Percentiles rank a stretch among this genome's conserved stretches.
Conservation (phyloP, 177 flowering plant species). For the Vitis hybrid region DNA sequence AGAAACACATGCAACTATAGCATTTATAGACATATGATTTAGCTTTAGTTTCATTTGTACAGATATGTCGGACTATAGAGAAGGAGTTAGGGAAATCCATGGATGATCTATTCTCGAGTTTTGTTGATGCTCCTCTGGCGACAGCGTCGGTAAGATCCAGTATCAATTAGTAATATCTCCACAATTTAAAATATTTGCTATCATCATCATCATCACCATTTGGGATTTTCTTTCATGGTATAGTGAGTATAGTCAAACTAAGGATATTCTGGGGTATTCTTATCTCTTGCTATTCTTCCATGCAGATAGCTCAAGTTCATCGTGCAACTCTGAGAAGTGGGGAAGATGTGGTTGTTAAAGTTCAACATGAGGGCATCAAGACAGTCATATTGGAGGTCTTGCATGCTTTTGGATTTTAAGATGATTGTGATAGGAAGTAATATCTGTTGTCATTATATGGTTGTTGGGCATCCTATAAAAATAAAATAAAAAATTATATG, state of each 20-base stretch:
- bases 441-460: slow-evolving; percentile 10
- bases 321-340: slow-evolving; percentile 81
- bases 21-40: slow-evolving; percentile 1
- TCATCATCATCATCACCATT: background rate
- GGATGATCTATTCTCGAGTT: slow-evolving; percentile 61
- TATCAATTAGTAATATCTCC: background rate
- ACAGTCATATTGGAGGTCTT: slow-evolving; percentile 81
- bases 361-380: slow-evolving; percentile 92
- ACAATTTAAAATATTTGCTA: background rate
- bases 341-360: slow-evolving; percentile 88
- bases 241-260: background rate
- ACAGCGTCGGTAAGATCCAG: slow-evolving; percentile 86
- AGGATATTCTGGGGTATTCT: background rate
- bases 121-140: slow-evolving; percentile 70
- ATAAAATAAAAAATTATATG: background rate
- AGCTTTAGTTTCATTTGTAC: slow-evolving; percentile 11
- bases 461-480: slow-evolving; percentile 1
- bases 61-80: slow-evolving; percentile 72
- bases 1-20: background rate
- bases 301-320: slow-evolving; percentile 97
- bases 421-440: slow-evolving; percentile 13
- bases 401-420: slow-evolving; percentile 15
- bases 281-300: background rate
- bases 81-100: slow-evolving; percentile 75
- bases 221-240: background rate